Conservation (phyloP, 139 green algal genomes). For the Chlamydomonas schloesseri region DNA sequence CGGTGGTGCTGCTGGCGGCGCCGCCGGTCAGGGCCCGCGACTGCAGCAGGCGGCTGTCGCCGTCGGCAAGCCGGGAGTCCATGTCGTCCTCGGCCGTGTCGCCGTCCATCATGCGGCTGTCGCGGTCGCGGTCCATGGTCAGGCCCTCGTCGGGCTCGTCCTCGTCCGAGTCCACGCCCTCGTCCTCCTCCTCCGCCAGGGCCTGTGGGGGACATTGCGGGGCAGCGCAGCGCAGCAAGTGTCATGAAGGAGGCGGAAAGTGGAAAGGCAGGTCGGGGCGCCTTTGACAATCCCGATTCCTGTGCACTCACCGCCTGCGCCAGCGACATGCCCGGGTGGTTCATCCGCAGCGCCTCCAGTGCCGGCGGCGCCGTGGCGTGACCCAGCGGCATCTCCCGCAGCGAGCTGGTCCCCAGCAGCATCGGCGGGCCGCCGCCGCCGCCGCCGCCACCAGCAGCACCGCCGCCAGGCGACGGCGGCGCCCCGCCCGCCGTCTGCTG, state of each 20-base stretch:
- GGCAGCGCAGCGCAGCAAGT: neutral
- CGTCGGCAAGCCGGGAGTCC: too few relatives aligned
- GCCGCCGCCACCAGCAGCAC: neutral
- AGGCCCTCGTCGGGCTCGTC: neutral
- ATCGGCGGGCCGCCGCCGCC: neutral
- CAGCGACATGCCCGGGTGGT: slow-evolving; percentile 27
- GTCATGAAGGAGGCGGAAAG: neutral
- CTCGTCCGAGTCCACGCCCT: neutral
- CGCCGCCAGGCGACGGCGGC: neutral
- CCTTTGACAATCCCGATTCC: too few relatives aligned
- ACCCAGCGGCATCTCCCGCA: neutral
- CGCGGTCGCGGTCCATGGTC: neutral
- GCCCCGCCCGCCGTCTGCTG: neutral
- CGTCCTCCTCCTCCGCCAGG: slow-evolving; percentile 7
- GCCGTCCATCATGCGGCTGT: too few relatives aligned
- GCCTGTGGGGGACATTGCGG: neutral
- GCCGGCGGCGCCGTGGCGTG: slow-evolving; percentile 12
- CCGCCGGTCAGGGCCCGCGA: too few relatives aligned
- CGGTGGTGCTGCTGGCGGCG: too few relatives aligned
- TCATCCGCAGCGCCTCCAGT: slow-evolving; percentile 8
- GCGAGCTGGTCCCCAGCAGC: neutral
- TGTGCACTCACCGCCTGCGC: slow-evolving; percentile 21
- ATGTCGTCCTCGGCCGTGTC: too few relatives aligned
- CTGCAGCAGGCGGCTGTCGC: too few relatives aligned
- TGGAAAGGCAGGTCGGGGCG: too few relatives aligned